Conservation (phyloP, 176 grass and related monocot genomes). For the Oryza longistaminata region DNA sequence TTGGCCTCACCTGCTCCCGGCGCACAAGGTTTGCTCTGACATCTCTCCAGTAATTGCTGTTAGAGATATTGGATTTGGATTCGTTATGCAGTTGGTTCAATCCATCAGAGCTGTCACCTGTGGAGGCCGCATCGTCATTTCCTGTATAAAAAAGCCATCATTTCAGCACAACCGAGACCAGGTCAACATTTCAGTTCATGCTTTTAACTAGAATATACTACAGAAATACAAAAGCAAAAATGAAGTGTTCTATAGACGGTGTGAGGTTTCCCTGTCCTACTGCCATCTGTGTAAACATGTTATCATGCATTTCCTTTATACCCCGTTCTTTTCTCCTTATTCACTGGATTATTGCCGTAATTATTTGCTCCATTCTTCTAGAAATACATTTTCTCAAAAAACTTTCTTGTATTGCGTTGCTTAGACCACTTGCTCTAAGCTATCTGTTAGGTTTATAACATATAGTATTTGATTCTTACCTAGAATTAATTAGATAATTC, state of each 20-base stretch:
- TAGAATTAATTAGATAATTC: too few species aligned
- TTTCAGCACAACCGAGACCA: neutral
- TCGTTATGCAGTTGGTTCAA: conserved; percentile 27
- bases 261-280: neutral
- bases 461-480: too few species aligned
- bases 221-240: neutral
- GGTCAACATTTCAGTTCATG: neutral
- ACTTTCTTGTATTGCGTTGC: too few species aligned
- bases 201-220: neutral
- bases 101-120: conserved; percentile 51
- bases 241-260: neutral
- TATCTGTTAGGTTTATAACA: too few species aligned
- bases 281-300: neutral
- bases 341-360: too few species aligned
- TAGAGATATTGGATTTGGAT: conserved; percentile 44
- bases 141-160: conserved; percentile 44
- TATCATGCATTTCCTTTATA: neutral
- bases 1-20: conserved; percentile 53
- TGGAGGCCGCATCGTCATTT: conserved; percentile 51
- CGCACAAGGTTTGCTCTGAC: conserved; percentile 87
- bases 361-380: too few species aligned
- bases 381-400: too few species aligned
- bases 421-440: too few species aligned
- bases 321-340: too few species aligned
- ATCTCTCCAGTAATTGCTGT: conserved; percentile 76